Base-by-base conservation (phyloP, 495 filamentous ascomycete genomes). In the Hypoxylon fragiforme region DNA sequence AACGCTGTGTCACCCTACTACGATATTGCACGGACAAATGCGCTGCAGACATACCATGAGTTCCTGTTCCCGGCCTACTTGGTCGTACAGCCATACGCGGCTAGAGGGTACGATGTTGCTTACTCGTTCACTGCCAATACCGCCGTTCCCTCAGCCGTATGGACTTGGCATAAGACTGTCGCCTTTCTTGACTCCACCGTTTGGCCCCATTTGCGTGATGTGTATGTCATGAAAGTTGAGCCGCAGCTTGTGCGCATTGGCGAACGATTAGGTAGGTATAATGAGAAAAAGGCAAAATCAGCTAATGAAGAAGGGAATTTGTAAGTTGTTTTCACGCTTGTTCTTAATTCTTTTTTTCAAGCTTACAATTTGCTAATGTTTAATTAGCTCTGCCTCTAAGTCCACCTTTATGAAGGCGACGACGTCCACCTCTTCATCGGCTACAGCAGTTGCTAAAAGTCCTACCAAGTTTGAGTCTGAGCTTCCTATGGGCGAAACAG, bases 181-280 rank as follows among this genome's bases (percentile, higher is more conserved):
- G 69, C 78, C n/a, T 89, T 95, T 60, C 73, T 90, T 9, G 83
- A 87, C 41, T 77, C 82, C 35, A 88, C 81, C 1, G 62, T 96
- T 9, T 94, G 88, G 87, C 91, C 91, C 6, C 84, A 85, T 60
- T 16, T 97, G 5, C 79, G 85, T 20, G 80, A 89, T 18, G 71
- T 96, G 8, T 97, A 96, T 60, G 85, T 85, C 24, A 83, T 94
- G 65, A 94, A 92, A 58, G 92, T 99, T 6, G 91, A 97, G 71
- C 95, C 95, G 8, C 94, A 99, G 66, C 79, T 99, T 0, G 82
- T 94, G 40, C 88, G 90, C 57, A 97, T 99, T 55, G 85, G 90
- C 11, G 87, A 97, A 72, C 81, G 92, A 7, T 80, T 98, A 12
- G 94, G 91, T 4, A 81, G 89, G 50, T 92, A 97, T 70, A 66